Percentiles rank a stretch among this genome's conserved stretches.
These are phyloP conservation scores for Yarrowia sp. DNA, from an alignment of 805 yeast species.

Conservation along the genomic window DNA sequence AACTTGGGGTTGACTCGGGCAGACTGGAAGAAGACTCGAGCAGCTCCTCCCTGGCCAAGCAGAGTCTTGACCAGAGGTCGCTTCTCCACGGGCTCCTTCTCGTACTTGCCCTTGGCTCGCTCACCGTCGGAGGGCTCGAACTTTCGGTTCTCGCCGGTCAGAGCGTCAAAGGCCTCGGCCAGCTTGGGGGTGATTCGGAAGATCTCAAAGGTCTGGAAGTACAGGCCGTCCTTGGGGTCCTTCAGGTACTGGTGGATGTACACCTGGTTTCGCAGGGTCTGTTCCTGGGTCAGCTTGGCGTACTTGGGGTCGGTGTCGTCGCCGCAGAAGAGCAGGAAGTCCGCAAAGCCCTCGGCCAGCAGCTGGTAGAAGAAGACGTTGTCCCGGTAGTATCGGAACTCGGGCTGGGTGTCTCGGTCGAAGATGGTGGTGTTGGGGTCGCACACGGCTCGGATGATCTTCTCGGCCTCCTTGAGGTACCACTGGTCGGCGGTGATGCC, in stretches of 20 bases:
- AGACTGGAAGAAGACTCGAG: constrained; percentile 65
- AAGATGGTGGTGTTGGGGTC: constrained; percentile 56
- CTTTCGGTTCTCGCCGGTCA: constrained; percentile 55
- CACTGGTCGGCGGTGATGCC: constrained; percentile 49
- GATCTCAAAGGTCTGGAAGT: constrained; percentile 60
- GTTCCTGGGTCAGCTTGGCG: constrained; percentile 37
- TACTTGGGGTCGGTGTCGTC: constrained; percentile 36
- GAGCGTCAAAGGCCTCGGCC: constrained; percentile 50
- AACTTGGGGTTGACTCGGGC: constrained; percentile 51
- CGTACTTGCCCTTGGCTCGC: constrained; percentile 36
- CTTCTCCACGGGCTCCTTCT: constrained; percentile 38
- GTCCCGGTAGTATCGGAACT: constrained; percentile 62
- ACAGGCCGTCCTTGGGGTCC: constrained; percentile 58
- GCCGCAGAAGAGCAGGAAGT: constrained; percentile 54
- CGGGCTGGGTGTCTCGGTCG: constrained; percentile 58
- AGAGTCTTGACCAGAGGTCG: constrained; percentile 50
- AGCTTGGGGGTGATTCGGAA: constrained; percentile 51
- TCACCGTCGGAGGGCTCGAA: constrained; percentile 54
- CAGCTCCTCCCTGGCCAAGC: constrained; percentile 66
- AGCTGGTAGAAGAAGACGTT: constrained; percentile 61
- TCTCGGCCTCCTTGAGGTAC: constrained; percentile 45
- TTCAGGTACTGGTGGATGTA: constrained; percentile 56
- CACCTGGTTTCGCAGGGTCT: constrained; percentile 44
- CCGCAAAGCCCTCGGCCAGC: constrained; percentile 65
- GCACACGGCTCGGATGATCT: constrained; percentile 54